These are phyloP conservation scores for Hydrangea macrophylla DNA, from an alignment of 148 eudicot species.

Conservation along the genomic window DNA sequence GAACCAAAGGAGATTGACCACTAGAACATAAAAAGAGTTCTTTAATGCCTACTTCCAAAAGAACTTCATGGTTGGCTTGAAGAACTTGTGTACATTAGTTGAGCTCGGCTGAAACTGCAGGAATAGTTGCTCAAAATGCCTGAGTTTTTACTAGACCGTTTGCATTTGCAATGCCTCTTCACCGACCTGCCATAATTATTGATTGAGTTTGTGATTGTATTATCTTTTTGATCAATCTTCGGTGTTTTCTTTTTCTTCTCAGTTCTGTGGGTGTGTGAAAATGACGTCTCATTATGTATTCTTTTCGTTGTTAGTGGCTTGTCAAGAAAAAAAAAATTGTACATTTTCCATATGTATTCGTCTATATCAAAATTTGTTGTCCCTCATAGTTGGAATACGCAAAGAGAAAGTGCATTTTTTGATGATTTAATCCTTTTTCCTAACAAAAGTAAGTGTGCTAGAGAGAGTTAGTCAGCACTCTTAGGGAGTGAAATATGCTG, in stretches of 20 bases:
- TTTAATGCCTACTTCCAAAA: neutral
- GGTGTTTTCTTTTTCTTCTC: neutral
- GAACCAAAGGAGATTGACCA: conserved; percentile 52
- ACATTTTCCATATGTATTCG: neutral
- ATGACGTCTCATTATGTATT: neutral
- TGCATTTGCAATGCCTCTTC: neutral
- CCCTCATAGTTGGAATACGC: neutral
- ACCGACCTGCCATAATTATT: neutral
- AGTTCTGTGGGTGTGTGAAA: neutral
- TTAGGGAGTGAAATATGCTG: neutral
- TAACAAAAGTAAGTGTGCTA: neutral
- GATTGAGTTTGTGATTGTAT: neutral
- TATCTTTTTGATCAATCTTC: neutral
- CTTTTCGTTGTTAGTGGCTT: neutral
- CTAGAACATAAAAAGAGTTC: conserved; percentile 16
- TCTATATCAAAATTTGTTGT: neutral
- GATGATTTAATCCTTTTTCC: too few species aligned
- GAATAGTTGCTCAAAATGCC: neutral
- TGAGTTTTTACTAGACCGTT: neutral
- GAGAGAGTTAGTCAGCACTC: neutral
- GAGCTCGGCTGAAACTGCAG: neutral
- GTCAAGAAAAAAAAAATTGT: neutral
- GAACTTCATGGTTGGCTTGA: neutral
- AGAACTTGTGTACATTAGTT: too few species aligned
- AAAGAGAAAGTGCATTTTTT: neutral